Evolutionary conservation across 768 basidiomycete species (phyloP), one percentile per base, ranked within the genome.

Genomic region (Termitomyces sp.): DNA sequence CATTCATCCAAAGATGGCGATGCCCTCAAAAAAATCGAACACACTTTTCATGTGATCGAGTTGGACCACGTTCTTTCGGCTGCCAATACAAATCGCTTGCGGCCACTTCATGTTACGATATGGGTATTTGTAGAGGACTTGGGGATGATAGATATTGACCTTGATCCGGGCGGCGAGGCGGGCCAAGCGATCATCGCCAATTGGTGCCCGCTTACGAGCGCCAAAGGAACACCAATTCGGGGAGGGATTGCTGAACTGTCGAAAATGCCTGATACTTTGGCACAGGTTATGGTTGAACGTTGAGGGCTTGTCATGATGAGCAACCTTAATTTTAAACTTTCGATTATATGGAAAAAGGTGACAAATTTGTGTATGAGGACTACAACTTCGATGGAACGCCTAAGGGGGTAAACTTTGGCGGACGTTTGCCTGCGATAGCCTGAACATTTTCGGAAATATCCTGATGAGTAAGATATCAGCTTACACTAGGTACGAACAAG

Each of bases 401-500:
- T 51, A 74, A 48, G 3, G 68, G 60, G 1, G 68, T 61, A 52
- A 78, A 79, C 18, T 65, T 68, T 8, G 79, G 72, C 16, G 52
- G 46, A 40, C 72, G 65, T 59, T 75, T 75, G 18, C 72, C 62
- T 45, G 71, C 67, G 36, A 68, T 74, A 0, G 78, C 75, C n/a
- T 66, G 63, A 7, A 79, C 58, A 40, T 70, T 73, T 58, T 76
- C 76, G 12, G 65, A 60, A 35, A 79, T 76, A 67, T 80, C 79
- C 79, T 81, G 20, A 9, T 50, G n/a, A 32, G 40, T n/a, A 35
- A 28, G 7, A n/a, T 16, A 40, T 28, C 28, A 45, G 49, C 15
- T 28, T 15, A 35, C 32, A 1, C 4, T 8, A 36, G 7, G 20
- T 24, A 13, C 33, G 45, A 9, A 54, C 53, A 22, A 24, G 40